A percentile compares a stretch with the other conserved stretches of the same genome.
Conservation (phyloP, 257 asterid genomes). For the Fraxinus pennsylvanica region DNA sequence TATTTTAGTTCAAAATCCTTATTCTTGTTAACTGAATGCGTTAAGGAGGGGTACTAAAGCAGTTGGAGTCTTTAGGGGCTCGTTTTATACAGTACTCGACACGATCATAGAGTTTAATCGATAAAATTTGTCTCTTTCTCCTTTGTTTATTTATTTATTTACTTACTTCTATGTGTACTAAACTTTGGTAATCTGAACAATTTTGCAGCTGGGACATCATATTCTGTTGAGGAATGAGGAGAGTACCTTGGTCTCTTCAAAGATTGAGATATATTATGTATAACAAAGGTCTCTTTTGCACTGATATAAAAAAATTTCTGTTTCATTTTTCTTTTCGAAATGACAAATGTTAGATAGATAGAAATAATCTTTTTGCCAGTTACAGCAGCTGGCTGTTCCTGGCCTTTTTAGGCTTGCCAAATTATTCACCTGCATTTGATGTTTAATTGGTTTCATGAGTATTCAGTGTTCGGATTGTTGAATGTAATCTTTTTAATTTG, state of each 20-base stretch:
- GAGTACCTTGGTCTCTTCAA: not conserved
- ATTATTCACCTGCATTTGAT: not conserved
- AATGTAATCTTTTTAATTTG: not conserved
- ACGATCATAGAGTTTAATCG: not conserved
- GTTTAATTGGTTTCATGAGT: not conserved
- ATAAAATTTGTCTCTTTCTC: not conserved
- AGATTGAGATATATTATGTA: not conserved
- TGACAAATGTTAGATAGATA: conserved; percentile 1
- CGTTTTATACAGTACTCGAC: not conserved
- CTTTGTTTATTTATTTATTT: not conserved
- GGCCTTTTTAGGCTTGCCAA: not conserved
- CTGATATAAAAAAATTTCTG: not conserved
- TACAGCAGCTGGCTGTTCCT: not conserved
- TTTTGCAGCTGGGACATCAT: conserved; percentile 5
- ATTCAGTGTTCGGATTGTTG: not conserved
- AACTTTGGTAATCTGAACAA: not conserved
- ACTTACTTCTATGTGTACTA: not conserved
- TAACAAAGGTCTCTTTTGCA: not conserved
- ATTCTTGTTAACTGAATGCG: not conserved
- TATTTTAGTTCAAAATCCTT: not conserved
- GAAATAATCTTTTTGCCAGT: not conserved
- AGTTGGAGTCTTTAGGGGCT: not conserved
- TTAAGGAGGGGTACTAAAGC: not conserved
- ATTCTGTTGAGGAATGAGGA: not conserved
- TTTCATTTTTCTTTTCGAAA: not conserved